Conservation (phyloP, 2,329 filamentous ascomycete species). For the Pestalotiopsis sp. region DNA sequence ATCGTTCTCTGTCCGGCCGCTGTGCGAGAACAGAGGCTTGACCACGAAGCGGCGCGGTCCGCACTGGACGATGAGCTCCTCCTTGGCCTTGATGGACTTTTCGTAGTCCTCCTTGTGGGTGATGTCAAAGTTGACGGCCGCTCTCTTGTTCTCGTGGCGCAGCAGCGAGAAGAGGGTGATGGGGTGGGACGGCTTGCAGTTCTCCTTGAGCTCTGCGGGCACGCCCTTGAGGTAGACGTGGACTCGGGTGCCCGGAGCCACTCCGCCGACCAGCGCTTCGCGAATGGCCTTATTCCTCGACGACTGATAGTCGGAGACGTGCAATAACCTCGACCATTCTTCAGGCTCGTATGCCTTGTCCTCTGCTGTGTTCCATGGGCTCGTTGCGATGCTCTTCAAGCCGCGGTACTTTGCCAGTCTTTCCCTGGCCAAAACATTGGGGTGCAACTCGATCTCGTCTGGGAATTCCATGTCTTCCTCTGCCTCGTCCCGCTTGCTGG, state of each 20-base stretch:
- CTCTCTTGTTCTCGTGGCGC: slow-evolving; percentile 92
- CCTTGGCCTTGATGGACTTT: slow-evolving; percentile 84
- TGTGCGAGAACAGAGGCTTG: slow-evolving; percentile 87
- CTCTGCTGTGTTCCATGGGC: slow-evolving; percentile 86
- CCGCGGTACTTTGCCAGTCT: slow-evolving; percentile 85
- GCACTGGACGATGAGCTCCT: slow-evolving; percentile 88
- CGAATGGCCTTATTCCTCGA: slow-evolving; percentile 76
- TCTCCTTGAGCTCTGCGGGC: slow-evolving; percentile 44
- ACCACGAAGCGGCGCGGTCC: slow-evolving; percentile 85
- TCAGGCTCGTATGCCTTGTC: slow-evolving; percentile 86
- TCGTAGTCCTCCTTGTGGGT: slow-evolving; percentile 79
- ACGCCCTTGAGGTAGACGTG: slow-evolving; percentile 71
- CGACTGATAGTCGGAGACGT: slow-evolving; percentile 87
- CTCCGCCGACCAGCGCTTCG: slow-evolving; percentile 87
- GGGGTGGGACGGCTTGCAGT: slow-evolving; percentile 59
- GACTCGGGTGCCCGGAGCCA: slow-evolving; percentile 82
- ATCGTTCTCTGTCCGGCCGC: slow-evolving; percentile 91
- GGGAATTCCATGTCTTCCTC: slow-evolving; percentile 94
- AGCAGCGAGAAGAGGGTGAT: slow-evolving; percentile 83
- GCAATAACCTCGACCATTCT: slow-evolving; percentile 84
- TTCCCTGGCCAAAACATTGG: slow-evolving; percentile 83
- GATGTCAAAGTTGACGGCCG: slow-evolving; percentile 87
- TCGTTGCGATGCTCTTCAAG: slow-evolving; percentile 87
- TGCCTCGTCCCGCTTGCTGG: slow-evolving; percentile 76
- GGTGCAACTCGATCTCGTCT: slow-evolving; percentile 93